phyloP scores from a whole-genome alignment of 306 rosid genomes.

The Quillaja saponaria region DNA sequence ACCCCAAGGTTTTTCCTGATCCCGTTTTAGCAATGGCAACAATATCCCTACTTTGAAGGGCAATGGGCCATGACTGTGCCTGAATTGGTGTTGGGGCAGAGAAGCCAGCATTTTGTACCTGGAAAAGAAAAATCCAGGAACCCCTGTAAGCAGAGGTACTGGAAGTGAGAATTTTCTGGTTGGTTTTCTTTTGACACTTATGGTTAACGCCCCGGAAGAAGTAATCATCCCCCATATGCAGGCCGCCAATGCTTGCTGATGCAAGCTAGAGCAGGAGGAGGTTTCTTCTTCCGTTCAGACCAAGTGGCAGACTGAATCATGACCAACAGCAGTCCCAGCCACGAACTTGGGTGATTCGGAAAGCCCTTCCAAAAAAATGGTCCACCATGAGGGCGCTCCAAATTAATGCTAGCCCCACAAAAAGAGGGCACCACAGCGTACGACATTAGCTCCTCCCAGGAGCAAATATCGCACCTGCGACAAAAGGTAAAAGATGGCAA shows the following conservation, averaged over 20 bases:
- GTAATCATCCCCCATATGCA: conserved; percentile 90
- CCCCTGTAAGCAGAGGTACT: conserved; percentile 40
- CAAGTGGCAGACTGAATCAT: conserved; percentile 97
- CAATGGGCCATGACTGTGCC: conserved; percentile 99
- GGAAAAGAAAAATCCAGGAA: conserved; percentile 75
- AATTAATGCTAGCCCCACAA: conserved; percentile 86
- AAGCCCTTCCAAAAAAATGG: conserved; percentile 90
- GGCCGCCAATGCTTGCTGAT: conserved; percentile 84
- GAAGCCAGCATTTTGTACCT: conserved; percentile 98
- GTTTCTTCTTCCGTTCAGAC: conserved; percentile 95
- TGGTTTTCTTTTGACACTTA: conserved; percentile 57
- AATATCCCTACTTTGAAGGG: conserved; percentile 89
- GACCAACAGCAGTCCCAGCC: conserved; percentile 96
- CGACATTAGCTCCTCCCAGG: conserved; percentile 99
- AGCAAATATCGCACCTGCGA: conserved; percentile 99
- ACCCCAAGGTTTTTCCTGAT: conserved; percentile 97
- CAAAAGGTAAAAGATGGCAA: conserved; percentile 84
- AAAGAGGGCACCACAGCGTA: conserved; percentile 98
- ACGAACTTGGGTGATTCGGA: conserved; percentile 92
- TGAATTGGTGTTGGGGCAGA: conserved; percentile 98
- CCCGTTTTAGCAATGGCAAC: conserved; percentile 99
- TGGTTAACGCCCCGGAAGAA: conserved; percentile 85
- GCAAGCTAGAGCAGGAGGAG: conserved; percentile 99
- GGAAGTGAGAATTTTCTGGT: conserved; percentile 30
- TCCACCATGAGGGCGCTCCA: conserved; percentile 98